phyloP scores from a whole-genome alignment of 441 rosid genomes.

The Populus trichocarpa region DNA sequence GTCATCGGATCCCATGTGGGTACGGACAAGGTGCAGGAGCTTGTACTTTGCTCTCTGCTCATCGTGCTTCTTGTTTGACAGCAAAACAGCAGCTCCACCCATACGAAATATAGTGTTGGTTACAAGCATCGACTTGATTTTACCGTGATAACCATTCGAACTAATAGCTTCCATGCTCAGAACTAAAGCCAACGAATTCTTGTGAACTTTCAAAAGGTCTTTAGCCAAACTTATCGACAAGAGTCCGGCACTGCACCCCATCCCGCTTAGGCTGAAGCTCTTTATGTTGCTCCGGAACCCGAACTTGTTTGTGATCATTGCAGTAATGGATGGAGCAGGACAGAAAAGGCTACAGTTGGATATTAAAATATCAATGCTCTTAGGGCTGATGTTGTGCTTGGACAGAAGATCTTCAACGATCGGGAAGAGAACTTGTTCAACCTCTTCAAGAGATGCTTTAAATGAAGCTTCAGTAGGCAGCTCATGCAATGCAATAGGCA shows the following conservation, averaged over 20 bases:
- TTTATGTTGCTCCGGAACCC: conserved; percentile 49
- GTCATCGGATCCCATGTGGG: conserved; percentile 52
- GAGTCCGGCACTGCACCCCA: conserved; percentile 57
- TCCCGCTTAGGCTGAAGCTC: conserved; percentile 61
- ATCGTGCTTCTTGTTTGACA: conserved; percentile 59
- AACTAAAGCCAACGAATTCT: conserved; percentile 45
- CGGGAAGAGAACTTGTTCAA: conserved; percentile 44
- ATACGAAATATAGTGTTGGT: conserved; percentile 57
- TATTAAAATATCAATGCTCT: conserved; percentile 53
- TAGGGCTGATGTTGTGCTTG: conserved; percentile 43
- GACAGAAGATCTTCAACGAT: conserved; percentile 42
- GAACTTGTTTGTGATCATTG: conserved; percentile 46
- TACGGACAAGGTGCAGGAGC: conserved; percentile 58
- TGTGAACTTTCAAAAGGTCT: conserved; percentile 32
- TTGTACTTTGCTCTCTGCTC: conserved; percentile 41
- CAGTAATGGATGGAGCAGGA: conserved; percentile 59
- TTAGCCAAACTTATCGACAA: conserved; percentile 29
- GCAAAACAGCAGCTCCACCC: conserved; percentile 63
- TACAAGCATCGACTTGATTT: conserved; percentile 54
- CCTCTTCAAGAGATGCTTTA: conserved; percentile 32
- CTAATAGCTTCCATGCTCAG: conserved; percentile 60
- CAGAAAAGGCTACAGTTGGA: conserved; percentile 67
- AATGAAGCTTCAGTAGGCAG: conserved; percentile 33
- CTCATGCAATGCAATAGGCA: conserved; percentile 44
- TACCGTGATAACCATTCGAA: conserved; percentile 46